Conservation (phyloP, 2,329 filamentous ascomycete genomes). For the Apiospora hydei region DNA sequence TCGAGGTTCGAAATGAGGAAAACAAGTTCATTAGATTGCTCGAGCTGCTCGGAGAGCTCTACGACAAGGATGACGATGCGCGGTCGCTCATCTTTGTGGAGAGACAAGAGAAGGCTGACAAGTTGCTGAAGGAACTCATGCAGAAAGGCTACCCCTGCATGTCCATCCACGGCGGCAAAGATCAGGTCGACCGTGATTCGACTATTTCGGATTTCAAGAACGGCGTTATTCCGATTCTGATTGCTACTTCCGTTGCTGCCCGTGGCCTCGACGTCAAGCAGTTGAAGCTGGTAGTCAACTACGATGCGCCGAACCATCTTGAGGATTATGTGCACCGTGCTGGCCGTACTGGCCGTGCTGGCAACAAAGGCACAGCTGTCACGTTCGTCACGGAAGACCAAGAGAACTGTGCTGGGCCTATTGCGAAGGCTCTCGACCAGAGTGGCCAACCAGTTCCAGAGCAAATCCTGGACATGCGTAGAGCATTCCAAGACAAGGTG, state of each 20-base stretch:
- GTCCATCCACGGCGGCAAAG: conserved; percentile 93
- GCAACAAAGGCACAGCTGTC: conserved; percentile 92
- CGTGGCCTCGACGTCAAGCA: conserved; percentile 96
- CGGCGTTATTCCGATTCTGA: conserved; percentile 85
- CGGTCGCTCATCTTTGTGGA: conserved; percentile 92
- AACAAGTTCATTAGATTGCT: conserved; percentile 86
- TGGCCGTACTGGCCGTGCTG: conserved; percentile 91
- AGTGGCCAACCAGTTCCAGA: conserved; percentile 86
- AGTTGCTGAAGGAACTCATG: conserved; percentile 78
- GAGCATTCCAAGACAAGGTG: conserved; percentile 85
- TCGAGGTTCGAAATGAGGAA: conserved; percentile 84
- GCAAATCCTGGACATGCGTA: conserved; percentile 68
- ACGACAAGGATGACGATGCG: conserved; percentile 86
- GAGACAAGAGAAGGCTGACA: conserved; percentile 88
- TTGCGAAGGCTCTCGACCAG: conserved; percentile 90
- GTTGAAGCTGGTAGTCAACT: conserved; percentile 94
- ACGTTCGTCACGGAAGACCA: conserved; percentile 94
- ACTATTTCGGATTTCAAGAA: conserved; percentile 94
- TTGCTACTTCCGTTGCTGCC: conserved; percentile 94
- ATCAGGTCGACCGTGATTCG: conserved; percentile 91
- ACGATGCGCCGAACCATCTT: conserved; percentile 89
- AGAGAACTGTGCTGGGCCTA: conserved; percentile 87
- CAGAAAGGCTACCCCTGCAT: conserved; percentile 88
- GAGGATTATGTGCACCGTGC: conserved; percentile 97
- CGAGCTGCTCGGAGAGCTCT: conserved; percentile 86